A percentile compares a stretch with the other conserved stretches of the same genome.
Conservation (phyloP, 306 rosid genomes). For the Trifolium subterraneum region DNA sequence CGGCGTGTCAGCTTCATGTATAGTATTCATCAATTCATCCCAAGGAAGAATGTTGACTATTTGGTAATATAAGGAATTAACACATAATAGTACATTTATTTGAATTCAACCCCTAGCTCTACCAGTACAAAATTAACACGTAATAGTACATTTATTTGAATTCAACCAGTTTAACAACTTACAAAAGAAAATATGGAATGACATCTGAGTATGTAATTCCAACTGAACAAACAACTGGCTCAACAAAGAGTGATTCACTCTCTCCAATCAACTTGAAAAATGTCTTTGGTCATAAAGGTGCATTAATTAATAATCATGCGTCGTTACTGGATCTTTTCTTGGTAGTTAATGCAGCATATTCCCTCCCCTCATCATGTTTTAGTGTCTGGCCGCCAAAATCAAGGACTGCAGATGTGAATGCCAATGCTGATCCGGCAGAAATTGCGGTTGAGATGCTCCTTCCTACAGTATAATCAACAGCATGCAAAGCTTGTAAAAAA, state of each 20-base stretch:
- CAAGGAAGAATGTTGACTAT: conserved; percentile 8
- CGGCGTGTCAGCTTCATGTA: conserved; percentile 3
- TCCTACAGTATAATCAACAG: conserved; percentile 57
- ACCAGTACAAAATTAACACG: neutral
- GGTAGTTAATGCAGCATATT: conserved; percentile 90
- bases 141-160: conserved; percentile 51
- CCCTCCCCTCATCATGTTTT: conserved; percentile 79
- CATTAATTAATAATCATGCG: conserved; percentile 36
- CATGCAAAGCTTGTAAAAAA: conserved; percentile 31
- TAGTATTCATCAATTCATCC: neutral
- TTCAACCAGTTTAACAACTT: conserved; percentile 46
- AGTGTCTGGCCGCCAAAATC: conserved; percentile 82
- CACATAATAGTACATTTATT: conserved; percentile 48
- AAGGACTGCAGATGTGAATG: conserved; percentile 71
- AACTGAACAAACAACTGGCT: conserved; percentile 44
- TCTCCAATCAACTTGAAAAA: conserved; percentile 46
- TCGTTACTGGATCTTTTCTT: conserved; percentile 70
- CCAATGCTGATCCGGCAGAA: conserved; percentile 93
- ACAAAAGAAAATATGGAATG: conserved; percentile 40
- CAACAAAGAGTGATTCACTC: conserved; percentile 54
- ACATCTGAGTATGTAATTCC: conserved; percentile 39
- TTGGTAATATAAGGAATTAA: neutral
- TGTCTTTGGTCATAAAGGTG: conserved; percentile 40
- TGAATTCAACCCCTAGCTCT: conserved; percentile 19
- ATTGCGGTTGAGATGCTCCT: conserved; percentile 84